These are phyloP conservation scores for Aquilaria sinensis DNA, from an alignment of 345 rosid species.

Conservation along the genomic window DNA sequence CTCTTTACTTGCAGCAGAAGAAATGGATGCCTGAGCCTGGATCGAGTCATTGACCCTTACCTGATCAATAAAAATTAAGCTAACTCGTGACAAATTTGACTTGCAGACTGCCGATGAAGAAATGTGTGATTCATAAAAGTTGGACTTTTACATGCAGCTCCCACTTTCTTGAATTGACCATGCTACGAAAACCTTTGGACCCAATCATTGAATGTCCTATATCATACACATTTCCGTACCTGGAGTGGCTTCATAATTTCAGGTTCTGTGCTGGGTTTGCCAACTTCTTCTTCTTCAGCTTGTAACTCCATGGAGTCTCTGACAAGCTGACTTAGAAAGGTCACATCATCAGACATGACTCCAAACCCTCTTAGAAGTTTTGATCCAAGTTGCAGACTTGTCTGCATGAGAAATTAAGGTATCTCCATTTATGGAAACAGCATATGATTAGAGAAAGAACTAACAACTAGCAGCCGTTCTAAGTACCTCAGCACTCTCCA, in stretches of 20 bases:
- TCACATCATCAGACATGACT: constrained; percentile 95
- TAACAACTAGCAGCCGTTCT: background rate
- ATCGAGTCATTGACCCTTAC: constrained; percentile 29
- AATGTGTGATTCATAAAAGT: too few relatives aligned
- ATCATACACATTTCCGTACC: constrained; percentile 27
- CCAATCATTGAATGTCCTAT: background rate
- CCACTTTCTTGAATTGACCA: background rate
- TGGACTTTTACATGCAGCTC: background rate
- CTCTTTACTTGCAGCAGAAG: constrained; percentile 12
- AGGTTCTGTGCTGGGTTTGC: constrained; percentile 28
- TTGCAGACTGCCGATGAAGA: background rate
- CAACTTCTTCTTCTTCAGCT: constrained; percentile 51
- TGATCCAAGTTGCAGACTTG: constrained; percentile 90
- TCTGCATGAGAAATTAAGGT: constrained; percentile 37
- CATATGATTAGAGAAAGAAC: constrained; percentile 1
- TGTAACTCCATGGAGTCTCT: constrained; percentile 85
- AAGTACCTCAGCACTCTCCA: constrained; percentile 87
- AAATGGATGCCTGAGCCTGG: constrained; percentile 7
- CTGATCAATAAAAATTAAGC: constrained; percentile 18
- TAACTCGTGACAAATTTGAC: background rate
- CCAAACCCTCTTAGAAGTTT: constrained; percentile 87
- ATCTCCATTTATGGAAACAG: background rate
- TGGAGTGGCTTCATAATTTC: constrained; percentile 49
- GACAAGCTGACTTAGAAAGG: constrained; percentile 62
- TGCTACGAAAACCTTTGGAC: background rate